A percentile compares a stretch with the other conserved stretches of the same genome.
Evolutionary conservation across 306 rosid genomes (phyloP).

Genomic region (Pterocarpus santalinus): DNA sequence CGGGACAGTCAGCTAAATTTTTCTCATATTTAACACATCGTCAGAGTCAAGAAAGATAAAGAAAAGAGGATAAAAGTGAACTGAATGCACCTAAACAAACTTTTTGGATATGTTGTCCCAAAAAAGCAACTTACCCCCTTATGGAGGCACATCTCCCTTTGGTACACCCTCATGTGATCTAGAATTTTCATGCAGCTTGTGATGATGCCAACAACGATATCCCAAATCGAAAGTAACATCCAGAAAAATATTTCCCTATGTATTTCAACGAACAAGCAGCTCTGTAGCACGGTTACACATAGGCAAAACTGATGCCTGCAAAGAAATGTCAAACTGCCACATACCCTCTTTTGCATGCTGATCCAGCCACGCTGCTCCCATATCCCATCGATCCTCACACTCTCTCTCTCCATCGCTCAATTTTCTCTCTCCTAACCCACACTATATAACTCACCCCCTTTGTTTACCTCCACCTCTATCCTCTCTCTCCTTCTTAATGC

Average conservation of each 20-base stretch:
- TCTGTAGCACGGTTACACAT: conserved; percentile 9
- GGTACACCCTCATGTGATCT: neutral
- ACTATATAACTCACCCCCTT: neutral
- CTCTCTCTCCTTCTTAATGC: conserved; percentile 1
- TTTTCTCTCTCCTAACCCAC: conserved; percentile 14
- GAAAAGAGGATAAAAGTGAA: neutral
- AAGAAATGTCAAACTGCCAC: conserved; percentile 66
- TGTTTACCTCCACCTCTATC: conserved; percentile 31
- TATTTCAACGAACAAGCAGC: neutral
- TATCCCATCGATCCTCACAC: conserved; percentile 43
- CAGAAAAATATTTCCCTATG: neutral
- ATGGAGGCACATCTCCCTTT: neutral
- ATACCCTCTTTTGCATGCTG: conserved; percentile 79
- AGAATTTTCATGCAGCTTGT: neutral
- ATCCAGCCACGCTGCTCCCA: conserved; percentile 67
- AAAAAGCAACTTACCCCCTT: neutral
- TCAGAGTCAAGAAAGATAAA: neutral
- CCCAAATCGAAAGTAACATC: conserved; percentile 30
- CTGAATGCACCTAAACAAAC: neutral
- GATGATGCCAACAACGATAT: conserved; percentile 26
- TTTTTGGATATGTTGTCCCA: neutral
- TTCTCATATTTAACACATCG: neutral
- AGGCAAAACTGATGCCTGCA: conserved; percentile 32
- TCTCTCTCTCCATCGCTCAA: conserved; percentile 37
- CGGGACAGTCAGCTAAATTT: neutral